Conservation (phyloP, 1,139 yeast genomes). For the Suhomyces ambrosiae region DNA sequence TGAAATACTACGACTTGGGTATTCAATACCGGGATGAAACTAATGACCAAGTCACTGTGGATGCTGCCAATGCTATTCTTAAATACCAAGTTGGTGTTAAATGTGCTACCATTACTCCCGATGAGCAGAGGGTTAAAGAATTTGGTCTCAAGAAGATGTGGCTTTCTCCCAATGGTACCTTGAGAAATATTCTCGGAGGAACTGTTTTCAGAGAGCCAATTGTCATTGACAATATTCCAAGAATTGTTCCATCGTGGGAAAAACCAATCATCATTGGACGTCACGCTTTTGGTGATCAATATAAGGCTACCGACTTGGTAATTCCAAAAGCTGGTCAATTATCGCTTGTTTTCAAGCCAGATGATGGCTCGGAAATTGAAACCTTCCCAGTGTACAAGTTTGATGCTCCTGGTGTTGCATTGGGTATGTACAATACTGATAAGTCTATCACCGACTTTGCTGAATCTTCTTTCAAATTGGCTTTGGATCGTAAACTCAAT, state of each 20-base stretch:
- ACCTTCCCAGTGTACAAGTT: slow-evolving; percentile 60
- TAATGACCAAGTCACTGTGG: slow-evolving; percentile 69
- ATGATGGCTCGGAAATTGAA: slow-evolving; percentile 52
- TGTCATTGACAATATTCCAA: slow-evolving; percentile 73
- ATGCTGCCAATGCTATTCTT: slow-evolving; percentile 75
- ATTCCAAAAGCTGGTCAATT: slow-evolving; percentile 70
- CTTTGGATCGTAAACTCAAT: slow-evolving; percentile 64
- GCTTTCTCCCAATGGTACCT: slow-evolving; percentile 85
- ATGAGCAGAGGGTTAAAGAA: slow-evolving; percentile 78
- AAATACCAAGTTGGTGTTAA: slow-evolving; percentile 80
- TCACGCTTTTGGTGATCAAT: slow-evolving; percentile 86
- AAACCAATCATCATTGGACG: slow-evolving; percentile 83
- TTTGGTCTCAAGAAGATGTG: slow-evolving; percentile 78
- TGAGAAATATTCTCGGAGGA: slow-evolving; percentile 79
- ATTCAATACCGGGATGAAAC: slow-evolving; percentile 72
- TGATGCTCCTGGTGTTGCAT: slow-evolving; percentile 69
- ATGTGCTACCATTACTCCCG: slow-evolving; percentile 88
- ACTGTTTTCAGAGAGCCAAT: slow-evolving; percentile 86
- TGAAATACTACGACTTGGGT: slow-evolving; percentile 76
- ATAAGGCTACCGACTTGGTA: slow-evolving; percentile 75
- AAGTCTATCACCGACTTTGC: slow-evolving; percentile 81
- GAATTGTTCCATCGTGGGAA: slow-evolving; percentile 78
- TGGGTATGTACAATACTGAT: slow-evolving; percentile 83
- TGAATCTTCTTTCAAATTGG: slow-evolving; percentile 75
- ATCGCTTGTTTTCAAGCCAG: slow-evolving; percentile 65